Evolutionary conservation across 129 eudicot species (phyloP).

Genomic region (Centaurea solstitialis): DNA sequence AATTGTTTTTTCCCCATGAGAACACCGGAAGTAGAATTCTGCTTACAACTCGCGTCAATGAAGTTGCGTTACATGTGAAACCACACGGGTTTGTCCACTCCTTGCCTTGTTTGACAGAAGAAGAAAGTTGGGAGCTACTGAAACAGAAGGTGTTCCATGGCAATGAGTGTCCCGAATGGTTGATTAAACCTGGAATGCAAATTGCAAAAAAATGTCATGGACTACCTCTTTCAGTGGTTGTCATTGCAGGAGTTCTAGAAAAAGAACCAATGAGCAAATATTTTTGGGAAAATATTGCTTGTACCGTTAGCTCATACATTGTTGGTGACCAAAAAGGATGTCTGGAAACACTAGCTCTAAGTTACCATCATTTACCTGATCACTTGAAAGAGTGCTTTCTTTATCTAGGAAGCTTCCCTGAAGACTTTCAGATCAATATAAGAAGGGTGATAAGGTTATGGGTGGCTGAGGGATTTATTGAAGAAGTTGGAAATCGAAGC

Average conservation of each 20-base stretch:
- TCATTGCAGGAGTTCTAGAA: conserved; percentile 31
- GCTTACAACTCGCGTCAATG: too few relatives aligned
- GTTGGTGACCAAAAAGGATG: conserved; percentile 1
- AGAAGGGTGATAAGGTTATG: too few relatives aligned
- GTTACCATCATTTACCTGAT: conserved; percentile 33
- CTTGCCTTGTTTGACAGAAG: too few relatives aligned
- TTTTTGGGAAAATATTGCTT: neutral
- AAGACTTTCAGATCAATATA: too few relatives aligned
- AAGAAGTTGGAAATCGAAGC: too few relatives aligned
- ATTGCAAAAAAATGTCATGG: conserved; percentile 9
- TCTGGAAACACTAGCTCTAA: conserved; percentile 22
- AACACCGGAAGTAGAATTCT: too few relatives aligned
- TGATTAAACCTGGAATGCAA: conserved; percentile 9
- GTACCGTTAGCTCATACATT: neutral
- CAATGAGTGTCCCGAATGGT: conserved; percentile 7
- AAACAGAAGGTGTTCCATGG: neutral
- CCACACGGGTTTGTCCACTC: too few relatives aligned
- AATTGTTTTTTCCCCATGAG: too few relatives aligned
- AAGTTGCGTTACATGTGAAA: too few relatives aligned
- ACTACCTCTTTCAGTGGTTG: conserved; percentile 27
- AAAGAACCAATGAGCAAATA: neutral
- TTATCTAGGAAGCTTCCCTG: too few relatives aligned
- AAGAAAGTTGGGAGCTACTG: too few relatives aligned
- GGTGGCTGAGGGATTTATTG: too few relatives aligned
- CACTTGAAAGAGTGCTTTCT: neutral